These are phyloP conservation scores for Claviceps sp. DNA, from an alignment of 2,329 filamentous ascomycete genomes.

Conservation along the genomic window DNA sequence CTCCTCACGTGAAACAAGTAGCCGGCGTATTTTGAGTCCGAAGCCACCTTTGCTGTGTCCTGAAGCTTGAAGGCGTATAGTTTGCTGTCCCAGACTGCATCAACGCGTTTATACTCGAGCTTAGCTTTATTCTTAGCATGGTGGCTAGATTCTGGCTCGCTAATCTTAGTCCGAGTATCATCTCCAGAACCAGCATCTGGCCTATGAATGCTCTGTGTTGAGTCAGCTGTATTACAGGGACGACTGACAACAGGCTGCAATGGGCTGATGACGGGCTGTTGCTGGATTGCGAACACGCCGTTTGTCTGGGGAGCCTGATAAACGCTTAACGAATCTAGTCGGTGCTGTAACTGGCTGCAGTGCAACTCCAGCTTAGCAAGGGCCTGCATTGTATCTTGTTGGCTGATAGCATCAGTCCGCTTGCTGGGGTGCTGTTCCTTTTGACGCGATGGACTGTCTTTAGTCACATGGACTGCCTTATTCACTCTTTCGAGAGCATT, in stretches of 20 bases:
- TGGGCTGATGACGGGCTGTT: background rate
- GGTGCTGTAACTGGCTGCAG: conserved; percentile 1
- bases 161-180: no score
- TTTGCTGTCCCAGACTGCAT: conserved; percentile 38
- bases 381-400: conserved; percentile 1
- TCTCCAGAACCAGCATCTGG: background rate
- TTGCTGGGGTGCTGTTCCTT: background rate
- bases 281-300: background rate
- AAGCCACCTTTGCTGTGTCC: conserved; percentile 32
- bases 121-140: conserved; percentile 11
- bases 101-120: conserved; percentile 36
- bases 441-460: background rate
- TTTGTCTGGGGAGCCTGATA: background rate
- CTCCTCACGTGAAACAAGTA: conserved; percentile 75
- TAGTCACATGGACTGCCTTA: background rate
- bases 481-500: no score
- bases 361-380: conserved; percentile 4
- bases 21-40: conserved; percentile 52
- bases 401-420: background rate
- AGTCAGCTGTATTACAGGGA: background rate
- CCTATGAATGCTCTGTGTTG: background rate
- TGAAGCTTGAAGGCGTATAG: conserved; percentile 41
- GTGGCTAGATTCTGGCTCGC: background rate
- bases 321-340: background rate
- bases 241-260: background rate